Evolutionary conservation across 1,284 basidiomycete species (phyloP), one percentile per base, ranked within the genome.

Genomic region (Exobasidium rhododendri): DNA sequence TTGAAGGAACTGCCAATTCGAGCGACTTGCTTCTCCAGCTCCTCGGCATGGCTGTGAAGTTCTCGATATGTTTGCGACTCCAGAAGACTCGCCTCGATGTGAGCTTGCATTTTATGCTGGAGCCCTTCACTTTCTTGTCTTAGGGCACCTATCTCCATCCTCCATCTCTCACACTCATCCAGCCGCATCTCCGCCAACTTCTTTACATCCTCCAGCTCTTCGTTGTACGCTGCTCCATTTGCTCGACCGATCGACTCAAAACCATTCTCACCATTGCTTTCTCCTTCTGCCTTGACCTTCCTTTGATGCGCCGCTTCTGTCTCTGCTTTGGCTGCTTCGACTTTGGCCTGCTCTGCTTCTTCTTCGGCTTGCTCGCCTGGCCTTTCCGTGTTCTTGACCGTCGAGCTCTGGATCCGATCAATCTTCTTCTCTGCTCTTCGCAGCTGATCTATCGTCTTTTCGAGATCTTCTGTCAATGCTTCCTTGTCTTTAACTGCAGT

Each of bases 21-120:
- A 57, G 63, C 62, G 20, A 52, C 22, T 43, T 71, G 64, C 30
- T 67, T 59, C 55, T 65, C 58, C 29, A 59, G 22, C n/a, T 56
- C 51, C 3, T 58, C 57, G 49, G 64, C 58, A 20, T 65, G 68
- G 2, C 55, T 50, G 35, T 64, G 54, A 26, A 68, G 44, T 45
- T 64, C 62, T 13, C 60, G 52, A 59, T 65, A 68, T 32, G 59
- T 22, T 6, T 55, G 45, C 7, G 64, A 63, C 17, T 56, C 58
- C 4, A 35, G 29, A 11, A 68, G 31, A 28, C 62, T 58, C 14
- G 66, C 68, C 28, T 68, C 63, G 3, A 67, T 64, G 24, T 69
- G 40, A 5, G 49, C 31, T 58, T 59, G 46, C 17, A 67, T 45
- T 40, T 70, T 56, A 26, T 24, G 26, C 20, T 47, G 50, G 14